These are phyloP conservation scores for Mortierella sp. DNA, from an alignment of 371 early-diverging fungal species.

Conservation along the genomic window DNA sequence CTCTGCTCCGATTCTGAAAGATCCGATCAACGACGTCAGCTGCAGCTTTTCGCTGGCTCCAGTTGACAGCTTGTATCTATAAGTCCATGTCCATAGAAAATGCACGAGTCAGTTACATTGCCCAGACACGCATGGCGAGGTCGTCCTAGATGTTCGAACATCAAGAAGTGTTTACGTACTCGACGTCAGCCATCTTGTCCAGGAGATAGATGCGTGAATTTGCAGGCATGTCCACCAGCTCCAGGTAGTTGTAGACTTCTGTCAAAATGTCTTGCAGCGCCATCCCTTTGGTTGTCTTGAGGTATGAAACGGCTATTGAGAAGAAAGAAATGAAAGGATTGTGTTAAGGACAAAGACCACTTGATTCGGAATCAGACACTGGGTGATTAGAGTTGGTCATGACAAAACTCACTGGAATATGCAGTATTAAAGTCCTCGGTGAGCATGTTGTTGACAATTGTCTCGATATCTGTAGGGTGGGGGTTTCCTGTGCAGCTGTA, in stretches of 20 bases:
- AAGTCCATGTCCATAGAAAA: not conserved
- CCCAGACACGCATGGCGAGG: too few relatives aligned
- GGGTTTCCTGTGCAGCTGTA: constrained; percentile 95
- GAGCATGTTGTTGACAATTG: constrained; percentile 83
- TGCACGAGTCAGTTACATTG: too few relatives aligned
- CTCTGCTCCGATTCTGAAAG: constrained; percentile 80
- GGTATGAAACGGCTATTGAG: constrained; percentile 72
- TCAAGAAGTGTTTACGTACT: constrained; percentile 71
- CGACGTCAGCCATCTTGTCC: constrained; percentile 88
- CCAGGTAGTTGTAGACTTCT: constrained; percentile 73
- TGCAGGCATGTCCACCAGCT: constrained; percentile 74
- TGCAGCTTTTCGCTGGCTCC: constrained; percentile 90
- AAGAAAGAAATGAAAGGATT: too few relatives aligned
- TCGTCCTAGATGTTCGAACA: too few relatives aligned
- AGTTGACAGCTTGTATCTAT: constrained; percentile 77
- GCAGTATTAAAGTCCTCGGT: constrained; percentile 82
- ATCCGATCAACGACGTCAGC: constrained; percentile 80
- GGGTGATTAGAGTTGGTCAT: not conserved
- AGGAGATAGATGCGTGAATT: constrained; percentile 72
- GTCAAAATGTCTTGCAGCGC: constrained; percentile 91
- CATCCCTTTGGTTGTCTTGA: constrained; percentile 85
- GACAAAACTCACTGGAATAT: constrained; percentile 66
- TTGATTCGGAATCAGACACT: not conserved
- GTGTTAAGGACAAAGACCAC: not conserved
- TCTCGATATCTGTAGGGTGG: constrained; percentile 85